phyloP scores from a whole-genome alignment of 2,329 filamentous ascomycete species.

The Aspergillus transmontanensis region DNA sequence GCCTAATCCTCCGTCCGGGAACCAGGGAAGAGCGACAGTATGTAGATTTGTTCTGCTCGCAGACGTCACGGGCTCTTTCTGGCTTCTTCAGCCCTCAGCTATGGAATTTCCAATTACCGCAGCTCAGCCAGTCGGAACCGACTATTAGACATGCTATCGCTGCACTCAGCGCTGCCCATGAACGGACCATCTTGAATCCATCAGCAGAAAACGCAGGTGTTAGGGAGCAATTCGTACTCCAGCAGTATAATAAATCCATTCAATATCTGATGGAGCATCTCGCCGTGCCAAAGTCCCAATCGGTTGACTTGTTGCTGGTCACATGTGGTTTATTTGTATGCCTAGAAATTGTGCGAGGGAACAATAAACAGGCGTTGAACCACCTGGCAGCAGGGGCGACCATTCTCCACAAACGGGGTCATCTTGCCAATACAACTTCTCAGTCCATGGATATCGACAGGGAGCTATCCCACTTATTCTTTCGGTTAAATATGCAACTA shows the following conservation, averaged over 20 bases:
- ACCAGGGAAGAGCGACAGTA: constrained; percentile 36
- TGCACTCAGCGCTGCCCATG: constrained; percentile 52
- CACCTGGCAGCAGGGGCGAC: constrained; percentile 25
- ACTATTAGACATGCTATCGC: constrained; percentile 54
- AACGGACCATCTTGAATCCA: constrained; percentile 38
- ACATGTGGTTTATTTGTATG: constrained; percentile 27
- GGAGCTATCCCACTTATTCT: constrained; percentile 20
- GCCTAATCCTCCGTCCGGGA: constrained; percentile 20
- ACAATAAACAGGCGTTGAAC: constrained; percentile 20
- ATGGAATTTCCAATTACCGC: constrained; percentile 42
- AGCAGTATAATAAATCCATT: constrained; percentile 24
- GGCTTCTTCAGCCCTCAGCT: constrained; percentile 39
- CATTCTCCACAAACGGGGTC: constrained; percentile 18
- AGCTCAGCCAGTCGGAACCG: constrained; percentile 49
- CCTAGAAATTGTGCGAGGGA: constrained; percentile 24
- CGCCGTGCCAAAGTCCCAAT: background rate
- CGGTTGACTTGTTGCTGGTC: constrained; percentile 18
- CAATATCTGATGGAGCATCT: constrained; percentile 38
- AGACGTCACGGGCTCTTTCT: constrained; percentile 46
- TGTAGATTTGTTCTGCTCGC: constrained; percentile 43
- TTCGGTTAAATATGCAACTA: constrained; percentile 25
- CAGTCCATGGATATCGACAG: constrained; percentile 18
- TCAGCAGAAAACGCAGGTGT: constrained; percentile 33
- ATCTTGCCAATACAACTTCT: background rate
- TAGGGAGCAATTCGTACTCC: background rate